Base-by-base conservation (phyloP, 2,329 filamentous ascomycete species). In the Penicillium occitanis region DNA sequence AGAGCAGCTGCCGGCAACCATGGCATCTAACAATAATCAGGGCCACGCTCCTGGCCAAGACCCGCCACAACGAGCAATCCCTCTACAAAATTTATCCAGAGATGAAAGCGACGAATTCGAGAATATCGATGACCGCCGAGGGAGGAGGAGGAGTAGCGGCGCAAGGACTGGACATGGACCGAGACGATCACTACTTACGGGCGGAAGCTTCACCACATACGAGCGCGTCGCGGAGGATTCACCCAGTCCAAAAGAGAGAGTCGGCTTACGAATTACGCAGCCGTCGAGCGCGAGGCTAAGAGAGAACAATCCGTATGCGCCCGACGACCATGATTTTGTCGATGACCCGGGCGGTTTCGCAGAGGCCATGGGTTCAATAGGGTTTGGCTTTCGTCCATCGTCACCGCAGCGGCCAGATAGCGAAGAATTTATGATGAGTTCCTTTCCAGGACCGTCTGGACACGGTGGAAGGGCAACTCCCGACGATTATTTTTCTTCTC, bases 51-150 rank as follows among this genome's bases (percentile, higher is more conserved):
- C 70, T 69, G 67, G 71, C 66, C 69, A 71, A 63, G 71, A 75
- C 46, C 70, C 70, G 62, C 68, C 69, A n/a, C 68, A 73, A 66
- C 78, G 79, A 64, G 89, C 89, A 68, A 93, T 95, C 79, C 90
- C 90, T 67, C 82, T 94, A 66, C 88, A 88, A 77, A 86, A 89
- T 71, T 81, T 91, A 42, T 80, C 81, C 13, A 76, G 77, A 66
- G 74, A 76, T 30, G 76, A 76, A 40, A 76, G 76, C 64, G 69
- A 67, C 30, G 68, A 66, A 58, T 59, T 66, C 14, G 70, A 69
- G 40, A 66, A 71, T 19, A 74, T 73, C 35, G 75, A 73, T 30
- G 70, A 72, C 57, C 64, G 68, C 68, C 70, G 77, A 33, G 69
- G 73, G 68, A 70, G 70, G 67, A 73, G 72, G 66, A 66, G 72